These are phyloP conservation scores for Crithidia fasciculata DNA, from an alignment of 208 protist species.

Conservation along the genomic window DNA sequence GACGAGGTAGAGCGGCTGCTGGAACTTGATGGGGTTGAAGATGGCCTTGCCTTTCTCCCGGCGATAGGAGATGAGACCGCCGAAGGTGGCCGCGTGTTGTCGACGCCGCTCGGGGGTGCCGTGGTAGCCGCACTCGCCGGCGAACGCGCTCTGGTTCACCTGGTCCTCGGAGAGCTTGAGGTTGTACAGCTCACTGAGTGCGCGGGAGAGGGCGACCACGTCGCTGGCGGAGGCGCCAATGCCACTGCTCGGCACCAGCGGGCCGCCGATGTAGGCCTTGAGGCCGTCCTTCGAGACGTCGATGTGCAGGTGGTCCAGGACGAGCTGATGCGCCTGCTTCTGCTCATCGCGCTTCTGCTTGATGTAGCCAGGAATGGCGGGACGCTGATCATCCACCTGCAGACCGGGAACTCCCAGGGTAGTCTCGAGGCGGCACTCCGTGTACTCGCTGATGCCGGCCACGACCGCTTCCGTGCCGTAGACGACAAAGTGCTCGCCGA, in stretches of 20 bases:
- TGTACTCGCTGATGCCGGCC: constrained; percentile 82
- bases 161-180: constrained; percentile 62
- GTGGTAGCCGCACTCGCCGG: constrained; percentile 87
- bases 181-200: constrained; percentile 73
- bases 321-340: constrained; percentile 70
- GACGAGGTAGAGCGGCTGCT: constrained; percentile 62
- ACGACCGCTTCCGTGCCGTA: constrained; percentile 84
- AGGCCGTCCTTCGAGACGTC: constrained; percentile 65
- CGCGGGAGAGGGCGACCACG: constrained; percentile 77
- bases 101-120: constrained; percentile 89
- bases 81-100: constrained; percentile 90
- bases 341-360: constrained; percentile 79
- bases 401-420: constrained; percentile 45
- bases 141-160: constrained; percentile 71
- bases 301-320: constrained; percentile 78
- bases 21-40: constrained; percentile 47
- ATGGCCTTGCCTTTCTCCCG: constrained; percentile 36
- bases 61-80: constrained; percentile 80
- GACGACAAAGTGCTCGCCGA: constrained; percentile 94
- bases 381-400: constrained; percentile 71
- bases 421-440: constrained; percentile 61
- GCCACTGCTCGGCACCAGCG: constrained; percentile 78
- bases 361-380: constrained; percentile 83
- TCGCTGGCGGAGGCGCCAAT: constrained; percentile 87
- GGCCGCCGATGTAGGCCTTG: constrained; percentile 61